phyloP scores from a whole-genome alignment of 805 yeast species.

The Hanseniaspora nectarophila region DNA sequence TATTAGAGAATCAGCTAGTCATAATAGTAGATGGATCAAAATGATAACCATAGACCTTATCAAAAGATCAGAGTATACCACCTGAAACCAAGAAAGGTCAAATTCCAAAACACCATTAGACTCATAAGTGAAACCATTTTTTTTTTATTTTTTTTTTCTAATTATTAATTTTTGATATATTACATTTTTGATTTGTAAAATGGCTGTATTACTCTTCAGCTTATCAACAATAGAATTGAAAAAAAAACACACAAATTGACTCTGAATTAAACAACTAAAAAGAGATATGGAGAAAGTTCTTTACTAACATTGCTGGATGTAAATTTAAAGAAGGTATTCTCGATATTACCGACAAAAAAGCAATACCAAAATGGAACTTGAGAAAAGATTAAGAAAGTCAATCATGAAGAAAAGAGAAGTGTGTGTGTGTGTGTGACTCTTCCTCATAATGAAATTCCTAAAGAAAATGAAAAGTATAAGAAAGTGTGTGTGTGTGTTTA shows the following conservation, averaged over 20 bases:
- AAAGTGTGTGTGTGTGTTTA: neutral
- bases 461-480: neutral
- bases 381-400: no score
- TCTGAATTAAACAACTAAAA: no score
- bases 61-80: no score
- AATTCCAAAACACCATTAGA: neutral
- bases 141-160: neutral
- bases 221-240: no score
- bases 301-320: no score
- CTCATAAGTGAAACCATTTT: neutral
- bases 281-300: no score
- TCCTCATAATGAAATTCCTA: neutral
- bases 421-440: neutral
- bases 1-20: neutral
- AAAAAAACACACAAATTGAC: neutral
- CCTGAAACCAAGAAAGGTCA: no score
- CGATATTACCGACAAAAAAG: no score
- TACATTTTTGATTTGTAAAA: neutral
- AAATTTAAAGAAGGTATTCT: no score
- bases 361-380: no score
- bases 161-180: neutral
- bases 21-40: neutral
- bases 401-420: neutral
- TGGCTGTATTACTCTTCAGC: no score
- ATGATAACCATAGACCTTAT: no score